A percentile compares a stretch with the other conserved stretches of the same genome.
phyloP scores from a whole-genome alignment of 1,139 yeast species.

The Debaryomyces nepalensis region DNA sequence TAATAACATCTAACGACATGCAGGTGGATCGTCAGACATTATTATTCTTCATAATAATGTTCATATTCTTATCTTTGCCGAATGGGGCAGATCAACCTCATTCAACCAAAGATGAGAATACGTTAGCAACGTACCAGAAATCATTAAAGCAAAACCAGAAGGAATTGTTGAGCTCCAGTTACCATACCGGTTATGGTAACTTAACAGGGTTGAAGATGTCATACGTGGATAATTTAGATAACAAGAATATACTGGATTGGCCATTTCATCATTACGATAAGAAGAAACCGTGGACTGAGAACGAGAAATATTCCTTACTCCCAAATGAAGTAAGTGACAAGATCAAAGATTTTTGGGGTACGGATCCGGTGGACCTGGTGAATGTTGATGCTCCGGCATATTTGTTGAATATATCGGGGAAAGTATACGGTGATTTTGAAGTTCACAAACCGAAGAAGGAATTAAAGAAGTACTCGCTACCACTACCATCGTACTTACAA shows the following conservation, averaged over 20 bases:
- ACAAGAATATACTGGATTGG: constrained; percentile 54
- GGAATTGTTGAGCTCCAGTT: constrained; percentile 47
- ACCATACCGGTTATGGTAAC: constrained; percentile 64
- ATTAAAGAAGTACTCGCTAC: constrained; percentile 26
- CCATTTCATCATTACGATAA: constrained; percentile 54
- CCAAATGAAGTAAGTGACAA: constrained; percentile 59
- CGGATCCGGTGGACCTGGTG: constrained; percentile 20
- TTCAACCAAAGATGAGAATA: constrained; percentile 32
- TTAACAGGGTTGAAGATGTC: constrained; percentile 73
- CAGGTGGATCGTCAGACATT: constrained; percentile 46
- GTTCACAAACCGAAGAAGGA: constrained; percentile 20
- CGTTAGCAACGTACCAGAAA: constrained; percentile 34
- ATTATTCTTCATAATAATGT: constrained; percentile 42
- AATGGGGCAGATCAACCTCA: constrained; percentile 37
- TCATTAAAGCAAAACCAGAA: constrained; percentile 35
- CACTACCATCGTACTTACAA: constrained; percentile 49
- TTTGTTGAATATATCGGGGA: constrained; percentile 57
- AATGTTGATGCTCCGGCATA: constrained; percentile 34
- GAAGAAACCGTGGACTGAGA: constrained; percentile 55
- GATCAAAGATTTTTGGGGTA: constrained; percentile 57
- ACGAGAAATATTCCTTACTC: constrained; percentile 57
- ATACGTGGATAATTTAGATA: constrained; percentile 56
- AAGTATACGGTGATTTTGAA: constrained; percentile 50
- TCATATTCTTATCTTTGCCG: constrained; percentile 40
- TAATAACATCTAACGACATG: constrained; percentile 19